Base-by-base conservation (phyloP, 495 filamentous ascomycete species). In the Trichoderma reesei region DNA sequence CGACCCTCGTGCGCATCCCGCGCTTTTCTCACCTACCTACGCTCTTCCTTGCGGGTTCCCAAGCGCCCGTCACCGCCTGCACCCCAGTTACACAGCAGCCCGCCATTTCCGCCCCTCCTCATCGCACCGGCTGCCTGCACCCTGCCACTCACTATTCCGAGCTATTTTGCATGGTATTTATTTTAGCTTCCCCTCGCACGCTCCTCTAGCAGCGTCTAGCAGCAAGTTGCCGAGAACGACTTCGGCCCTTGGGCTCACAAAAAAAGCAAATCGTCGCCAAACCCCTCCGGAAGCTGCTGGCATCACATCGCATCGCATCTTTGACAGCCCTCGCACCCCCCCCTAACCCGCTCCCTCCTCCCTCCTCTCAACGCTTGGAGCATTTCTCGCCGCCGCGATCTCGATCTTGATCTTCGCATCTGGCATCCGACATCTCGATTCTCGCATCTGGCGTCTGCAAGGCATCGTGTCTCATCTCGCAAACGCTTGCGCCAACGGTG, bases 51-150 rank as follows among this genome's bases (percentile, higher is more conserved):
- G 51, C 51, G 51, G 51, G 34, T 34, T 56, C 51, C 51, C 51
- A 56, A 56, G 51, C 51, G 51, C 51, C 51, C 51, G 51, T 56
- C 51, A 56, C 51, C 51, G 51, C 51, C 31, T 56, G 51, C 51
- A 56, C 51, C 51, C 51, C 51, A 56, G 51, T 56, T 56, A 56
- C 51, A 56, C 51, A 56, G 20, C 51, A 56, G 51, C 51, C 51
- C 51, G 51, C 51, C 51, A 56, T 56, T 56, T 56, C 51, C 51
- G 51, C 51, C 51, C 51, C 51, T 56, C 51, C 51, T n/a, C 51
- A 56, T 56, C 31, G 51, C n/a, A 2, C 51, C 20, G 51, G 51
- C 51, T 34, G 51, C 51, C 34, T 34, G 51, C 26, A 56, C 51
- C 51, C 51, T 56, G 51, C 42, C 20, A 56, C 51, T n/a, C n/a